Evolutionary conservation across 306 rosid genomes (phyloP).

Genomic region (Hippophae rhamnoides): DNA sequence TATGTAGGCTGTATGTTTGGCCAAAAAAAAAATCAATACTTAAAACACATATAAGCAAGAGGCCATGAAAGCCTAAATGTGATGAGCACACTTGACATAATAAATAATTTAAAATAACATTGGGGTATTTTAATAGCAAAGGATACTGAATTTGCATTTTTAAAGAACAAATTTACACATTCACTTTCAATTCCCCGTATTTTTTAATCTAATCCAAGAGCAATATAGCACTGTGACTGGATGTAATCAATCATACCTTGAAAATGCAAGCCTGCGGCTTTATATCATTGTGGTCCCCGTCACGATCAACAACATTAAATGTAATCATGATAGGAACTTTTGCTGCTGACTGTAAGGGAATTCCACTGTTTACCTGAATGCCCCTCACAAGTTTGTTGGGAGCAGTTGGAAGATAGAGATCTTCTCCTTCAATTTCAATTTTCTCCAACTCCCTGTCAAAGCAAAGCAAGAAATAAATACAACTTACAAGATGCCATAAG

Average conservation of each 20-base stretch:
- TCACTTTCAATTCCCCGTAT: constrained; percentile 8
- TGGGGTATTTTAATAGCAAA: no score
- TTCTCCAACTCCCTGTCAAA: constrained; percentile 83
- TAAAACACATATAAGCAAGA: not conserved
- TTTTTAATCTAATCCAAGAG: not conserved
- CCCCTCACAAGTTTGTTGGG: constrained; percentile 78
- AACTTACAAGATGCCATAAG: constrained; percentile 9
- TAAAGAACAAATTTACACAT: constrained; percentile 8
- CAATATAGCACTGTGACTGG: constrained; percentile 4
- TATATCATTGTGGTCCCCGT: constrained; percentile 55
- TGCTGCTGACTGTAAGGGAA: constrained; percentile 96
- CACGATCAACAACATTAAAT: constrained; percentile 73
- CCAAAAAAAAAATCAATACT: not conserved
- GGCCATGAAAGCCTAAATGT: not conserved
- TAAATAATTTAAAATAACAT: not conserved
- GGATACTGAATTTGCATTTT: not conserved
- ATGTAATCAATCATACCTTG: constrained; percentile 49
- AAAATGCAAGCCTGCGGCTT: constrained; percentile 96
- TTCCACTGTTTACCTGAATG: constrained; percentile 87
- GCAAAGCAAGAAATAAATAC: constrained; percentile 12
- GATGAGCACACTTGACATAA: not conserved
- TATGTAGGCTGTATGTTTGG: not conserved
- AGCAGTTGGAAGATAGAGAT: constrained; percentile 90
- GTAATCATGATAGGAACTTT: constrained; percentile 97
- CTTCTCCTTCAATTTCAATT: constrained; percentile 79